phyloP scores from a whole-genome alignment of 2,329 filamentous ascomycete genomes.

The Aspergillus amoenus region DNA sequence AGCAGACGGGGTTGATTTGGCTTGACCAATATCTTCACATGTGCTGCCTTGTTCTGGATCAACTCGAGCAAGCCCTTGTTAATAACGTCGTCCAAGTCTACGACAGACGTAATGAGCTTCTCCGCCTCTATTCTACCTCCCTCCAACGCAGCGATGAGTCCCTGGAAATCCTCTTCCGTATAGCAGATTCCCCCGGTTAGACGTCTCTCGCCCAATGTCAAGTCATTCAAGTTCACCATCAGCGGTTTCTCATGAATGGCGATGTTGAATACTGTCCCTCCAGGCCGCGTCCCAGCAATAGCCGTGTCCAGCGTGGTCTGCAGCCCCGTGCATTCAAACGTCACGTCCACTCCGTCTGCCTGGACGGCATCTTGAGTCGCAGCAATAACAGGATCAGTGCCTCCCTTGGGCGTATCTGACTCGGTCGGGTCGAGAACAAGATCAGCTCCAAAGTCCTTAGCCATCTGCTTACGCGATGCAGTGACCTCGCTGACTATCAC shows the following conservation, averaged over 20 bases:
- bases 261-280: background rate
- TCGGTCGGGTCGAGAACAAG: background rate
- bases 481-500: background rate
- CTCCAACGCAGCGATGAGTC: background rate
- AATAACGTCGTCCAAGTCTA: background rate
- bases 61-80: constrained; percentile 3
- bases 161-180: background rate
- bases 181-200: constrained; percentile 5
- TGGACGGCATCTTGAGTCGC: background rate
- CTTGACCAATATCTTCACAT: constrained; percentile 11
- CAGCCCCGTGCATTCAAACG: background rate
- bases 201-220: background rate
- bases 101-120: constrained; percentile 3
- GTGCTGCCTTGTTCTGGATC: constrained; percentile 1
- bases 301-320: background rate
- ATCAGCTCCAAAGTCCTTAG: background rate
- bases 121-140: background rate
- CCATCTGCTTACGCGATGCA: background rate
- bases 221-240: constrained; percentile 2
- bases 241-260: constrained; percentile 6
- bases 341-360: background rate
- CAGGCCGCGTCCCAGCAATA: background rate
- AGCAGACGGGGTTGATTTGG: background rate
- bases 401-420: background rate
- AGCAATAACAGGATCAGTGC: background rate